Evolutionary conservation across 495 filamentous ascomycete genomes (phyloP), one percentile per base, ranked within the genome.

Genomic region (Daldinia loculata): DNA sequence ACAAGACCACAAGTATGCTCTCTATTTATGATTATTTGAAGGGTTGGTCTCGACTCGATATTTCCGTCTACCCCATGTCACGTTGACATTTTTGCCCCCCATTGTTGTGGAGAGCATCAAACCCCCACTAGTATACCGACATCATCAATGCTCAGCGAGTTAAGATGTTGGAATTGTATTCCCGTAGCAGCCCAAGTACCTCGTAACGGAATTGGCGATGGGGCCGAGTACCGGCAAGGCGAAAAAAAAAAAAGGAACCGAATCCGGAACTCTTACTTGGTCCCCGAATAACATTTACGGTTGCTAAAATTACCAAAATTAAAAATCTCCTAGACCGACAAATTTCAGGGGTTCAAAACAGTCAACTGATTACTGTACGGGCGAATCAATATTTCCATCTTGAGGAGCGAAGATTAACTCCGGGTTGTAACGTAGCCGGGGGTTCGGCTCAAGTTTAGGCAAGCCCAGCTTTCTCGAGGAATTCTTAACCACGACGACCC

Each of bases 1-100:
- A 64, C 30, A 38, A 48, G 43, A 60, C 69, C 45, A 64, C 30
- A 38, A 48, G 43, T 41, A 64, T 9, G 41, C 39, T 38, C 61
- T 64, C 57, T 63, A 67, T 72, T 66, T 63, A 72, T 58, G 56
- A 68, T 58, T 60, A 66, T 69, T 63, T 27, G 62, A 64, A 50
- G 62, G 67, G 58, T 60, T 48, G 71, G 71, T 48, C 71, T 70
- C 63, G 71, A 74, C 67, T 74, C 63, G 55, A 73, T 66, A 66
- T 69, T 73, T 61, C 41, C 51, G 56, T 52, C 56, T 62, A 63
- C 66, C 63, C 65, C 69, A 67, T 72, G 63, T 64, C 64, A 34
- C 56, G 57, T 68, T 60, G 55, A 72, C 38, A 61, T 50, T 63
- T 24, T 32, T 59, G 55, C 51, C 70, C 64, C 69, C 70, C 64